A percentile compares a stretch with the other conserved stretches of the same genome.
phyloP scores from a whole-genome alignment of 75 land plant species.

The Chamaecyparis obtusa region DNA sequence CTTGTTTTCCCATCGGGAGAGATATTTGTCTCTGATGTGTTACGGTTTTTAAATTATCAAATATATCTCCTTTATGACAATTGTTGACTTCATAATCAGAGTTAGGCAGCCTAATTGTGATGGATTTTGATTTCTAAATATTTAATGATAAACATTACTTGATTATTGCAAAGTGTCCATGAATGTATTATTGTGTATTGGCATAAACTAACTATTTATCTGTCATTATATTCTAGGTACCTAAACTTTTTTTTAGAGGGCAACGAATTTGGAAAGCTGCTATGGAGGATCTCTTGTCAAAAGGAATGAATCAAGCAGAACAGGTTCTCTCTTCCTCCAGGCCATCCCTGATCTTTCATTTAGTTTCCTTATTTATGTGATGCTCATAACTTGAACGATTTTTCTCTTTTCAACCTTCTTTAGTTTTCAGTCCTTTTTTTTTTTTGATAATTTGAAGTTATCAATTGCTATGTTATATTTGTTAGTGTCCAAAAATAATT shows the following conservation, averaged over 20 bases:
- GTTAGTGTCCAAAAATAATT: background rate
- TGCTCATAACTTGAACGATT: background rate
- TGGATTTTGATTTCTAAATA: background rate
- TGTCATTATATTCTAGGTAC: slow-evolving; percentile 10
- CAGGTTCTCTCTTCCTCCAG: slow-evolving; percentile 44
- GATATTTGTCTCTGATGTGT: background rate
- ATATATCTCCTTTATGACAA: background rate
- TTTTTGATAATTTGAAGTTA: background rate
- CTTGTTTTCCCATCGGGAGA: background rate
- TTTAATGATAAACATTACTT: background rate
- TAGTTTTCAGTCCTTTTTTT: background rate
- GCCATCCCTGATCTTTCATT: background rate
- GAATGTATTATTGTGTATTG: background rate
- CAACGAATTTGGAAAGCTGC: slow-evolving; percentile 83
- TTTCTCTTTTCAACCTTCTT: background rate
- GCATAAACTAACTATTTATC: background rate
- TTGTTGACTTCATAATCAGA: background rate
- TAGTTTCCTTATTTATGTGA: background rate
- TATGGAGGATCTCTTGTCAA: slow-evolving; percentile 80
- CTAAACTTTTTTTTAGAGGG: slow-evolving; percentile 75
- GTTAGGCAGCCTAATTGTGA: background rate
- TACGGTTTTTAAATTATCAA: background rate
- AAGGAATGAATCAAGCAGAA: slow-evolving; percentile 71
- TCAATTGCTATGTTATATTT: background rate
- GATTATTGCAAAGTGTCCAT: background rate